Evolutionary conservation across 2,329 filamentous ascomycete species (phyloP).

Genomic region (Botrytis porri): DNA sequence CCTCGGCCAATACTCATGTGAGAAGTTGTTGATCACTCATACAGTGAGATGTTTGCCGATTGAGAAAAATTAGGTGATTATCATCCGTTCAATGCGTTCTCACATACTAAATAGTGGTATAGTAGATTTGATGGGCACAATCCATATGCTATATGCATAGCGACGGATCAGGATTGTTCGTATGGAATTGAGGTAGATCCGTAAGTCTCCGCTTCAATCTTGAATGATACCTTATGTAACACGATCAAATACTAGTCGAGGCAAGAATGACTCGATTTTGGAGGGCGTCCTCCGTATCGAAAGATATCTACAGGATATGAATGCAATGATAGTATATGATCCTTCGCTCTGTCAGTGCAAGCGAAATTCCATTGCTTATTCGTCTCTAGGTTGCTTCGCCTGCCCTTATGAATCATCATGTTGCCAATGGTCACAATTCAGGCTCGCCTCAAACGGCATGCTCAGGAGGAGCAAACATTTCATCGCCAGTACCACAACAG

Average conservation of each 20-base stretch:
- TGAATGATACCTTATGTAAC: background rate
- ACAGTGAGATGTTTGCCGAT: conserved; percentile 49
- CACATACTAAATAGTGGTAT: background rate
- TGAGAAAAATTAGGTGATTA: conserved; percentile 47
- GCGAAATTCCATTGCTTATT: background rate
- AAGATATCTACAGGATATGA: conserved; percentile 46
- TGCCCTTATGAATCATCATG: background rate
- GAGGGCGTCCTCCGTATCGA: conserved; percentile 50
- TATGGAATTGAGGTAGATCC: conserved; percentile 37
- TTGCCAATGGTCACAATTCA: background rate
- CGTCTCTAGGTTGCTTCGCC: conserved; percentile 4
- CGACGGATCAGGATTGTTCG: conserved; percentile 32
- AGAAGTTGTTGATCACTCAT: conserved; percentile 1
- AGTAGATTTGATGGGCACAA: conserved; percentile 48
- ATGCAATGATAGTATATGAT: conserved; percentile 25
- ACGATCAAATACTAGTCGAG: conserved; percentile 38
- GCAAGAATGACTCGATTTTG: conserved; percentile 51
- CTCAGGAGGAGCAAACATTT: background rate
- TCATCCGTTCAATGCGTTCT: conserved; percentile 6
- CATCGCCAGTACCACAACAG: background rate
- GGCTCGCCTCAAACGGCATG: background rate
- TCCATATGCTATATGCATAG: conserved; percentile 40
- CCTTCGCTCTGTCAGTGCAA: background rate
- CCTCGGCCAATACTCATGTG: background rate
- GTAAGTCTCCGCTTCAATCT: conserved; percentile 22